Percentiles rank a stretch among this genome's conserved stretches.
Conservation (phyloP, 805 yeast genomes). For the Brettanomyces bruxellensis region DNA sequence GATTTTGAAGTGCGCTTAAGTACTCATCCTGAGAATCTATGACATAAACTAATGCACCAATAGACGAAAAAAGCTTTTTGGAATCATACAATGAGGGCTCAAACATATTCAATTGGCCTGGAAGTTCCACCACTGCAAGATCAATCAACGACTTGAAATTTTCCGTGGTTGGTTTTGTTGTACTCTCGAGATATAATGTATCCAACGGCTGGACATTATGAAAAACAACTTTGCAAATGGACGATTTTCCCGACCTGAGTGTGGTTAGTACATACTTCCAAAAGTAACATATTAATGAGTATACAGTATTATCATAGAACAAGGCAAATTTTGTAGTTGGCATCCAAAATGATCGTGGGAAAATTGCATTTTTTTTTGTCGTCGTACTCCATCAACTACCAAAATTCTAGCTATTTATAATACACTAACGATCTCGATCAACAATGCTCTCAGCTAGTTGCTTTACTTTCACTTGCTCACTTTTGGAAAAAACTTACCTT, state of each 20-base stretch:
- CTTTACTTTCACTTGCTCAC: background rate
- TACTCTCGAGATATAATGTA: constrained; percentile 81
- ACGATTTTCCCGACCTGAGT: constrained; percentile 80
- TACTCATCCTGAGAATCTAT: constrained; percentile 96
- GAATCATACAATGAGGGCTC: constrained; percentile 73
- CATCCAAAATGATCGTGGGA: too few relatives aligned
- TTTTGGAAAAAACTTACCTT: constrained; percentile 27
- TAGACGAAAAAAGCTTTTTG: constrained; percentile 64
- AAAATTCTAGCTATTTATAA: too few relatives aligned
- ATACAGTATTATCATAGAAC: background rate
- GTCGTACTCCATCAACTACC: too few relatives aligned
- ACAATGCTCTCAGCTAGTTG: too few relatives aligned
- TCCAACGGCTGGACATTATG: constrained; percentile 95
- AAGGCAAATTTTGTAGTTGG: background rate
- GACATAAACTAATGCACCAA: constrained; percentile 88
- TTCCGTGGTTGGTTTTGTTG: constrained; percentile 82
- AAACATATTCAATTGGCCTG: constrained; percentile 86
- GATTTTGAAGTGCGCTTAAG: constrained; percentile 78
- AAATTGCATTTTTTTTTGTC: too few relatives aligned
- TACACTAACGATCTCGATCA: too few relatives aligned
- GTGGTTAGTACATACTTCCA: background rate
- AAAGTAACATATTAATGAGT: constrained; percentile 4
- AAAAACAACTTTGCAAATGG: constrained; percentile 91
- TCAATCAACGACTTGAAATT: constrained; percentile 78
- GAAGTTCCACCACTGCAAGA: constrained; percentile 84